Conservation (phyloP, 108 stramenopile genomes). For the Schizochytrium sp. region DNA sequence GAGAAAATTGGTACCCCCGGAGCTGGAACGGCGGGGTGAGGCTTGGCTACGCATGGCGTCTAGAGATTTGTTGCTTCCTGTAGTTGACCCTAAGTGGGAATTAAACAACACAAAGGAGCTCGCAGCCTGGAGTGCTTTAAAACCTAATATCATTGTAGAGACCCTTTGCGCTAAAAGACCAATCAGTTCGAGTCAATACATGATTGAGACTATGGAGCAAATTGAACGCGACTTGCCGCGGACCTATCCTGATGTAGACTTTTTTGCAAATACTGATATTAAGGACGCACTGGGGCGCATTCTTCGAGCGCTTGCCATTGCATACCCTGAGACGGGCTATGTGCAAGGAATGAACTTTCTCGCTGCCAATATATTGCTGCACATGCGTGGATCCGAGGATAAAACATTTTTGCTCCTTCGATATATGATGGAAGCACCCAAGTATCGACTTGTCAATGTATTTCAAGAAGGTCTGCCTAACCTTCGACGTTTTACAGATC, state of each 20-base stretch:
- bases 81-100: not conserved
- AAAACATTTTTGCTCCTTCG: not conserved
- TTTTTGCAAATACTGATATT: not conserved
- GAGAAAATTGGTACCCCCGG: slow-evolving; percentile 40
- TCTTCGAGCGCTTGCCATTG: slow-evolving; percentile 36
- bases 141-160: not conserved
- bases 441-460: slow-evolving; percentile 32
- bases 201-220: slow-evolving; percentile 45
- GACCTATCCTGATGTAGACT: slow-evolving; percentile 43
- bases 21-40: slow-evolving; percentile 22
- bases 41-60: slow-evolving; percentile 26
- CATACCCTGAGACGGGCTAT: not conserved
- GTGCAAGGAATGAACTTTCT: slow-evolving; percentile 62
- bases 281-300: slow-evolving; percentile 14
- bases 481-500: slow-evolving; percentile 29
- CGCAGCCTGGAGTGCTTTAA: not conserved
- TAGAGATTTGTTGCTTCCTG: not conserved
- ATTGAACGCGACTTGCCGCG: slow-evolving; percentile 58
- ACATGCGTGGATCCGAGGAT: slow-evolving; percentile 41
- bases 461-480: slow-evolving; percentile 39
- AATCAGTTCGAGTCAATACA: not conserved
- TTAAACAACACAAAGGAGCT: not conserved
- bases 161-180: slow-evolving; percentile 10
- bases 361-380: slow-evolving; percentile 31
- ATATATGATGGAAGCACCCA: slow-evolving; percentile 47